These are phyloP conservation scores for fission yeast (Schizosaccharomyces pombe) DNA, from an alignment of 805 yeast species.

Conservation along the genomic window ASM294v3 CU329670.1:848501-849000, in stretches of 20 bases:
- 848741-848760: no score
- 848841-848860: background rate
- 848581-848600: no score
- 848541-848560: background rate
- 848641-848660: no score
- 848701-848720: no score
- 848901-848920: background rate
- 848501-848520: constrained; percentile 95
- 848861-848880: background rate
- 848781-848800: background rate
- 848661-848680: no score
- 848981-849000: background rate
- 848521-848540: constrained; percentile 51
- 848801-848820: background rate
- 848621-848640: background rate
- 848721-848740: no score
- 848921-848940: background rate
- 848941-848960: background rate
- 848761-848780: background rate
- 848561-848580: background rate
- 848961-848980: background rate
- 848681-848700: no score
- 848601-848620: no score
- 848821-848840: background rate
- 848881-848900: background rate